Evolutionary conservation across 306 rosid species (phyloP).

Genomic region (Oxytropis ochrocephala): DNA sequence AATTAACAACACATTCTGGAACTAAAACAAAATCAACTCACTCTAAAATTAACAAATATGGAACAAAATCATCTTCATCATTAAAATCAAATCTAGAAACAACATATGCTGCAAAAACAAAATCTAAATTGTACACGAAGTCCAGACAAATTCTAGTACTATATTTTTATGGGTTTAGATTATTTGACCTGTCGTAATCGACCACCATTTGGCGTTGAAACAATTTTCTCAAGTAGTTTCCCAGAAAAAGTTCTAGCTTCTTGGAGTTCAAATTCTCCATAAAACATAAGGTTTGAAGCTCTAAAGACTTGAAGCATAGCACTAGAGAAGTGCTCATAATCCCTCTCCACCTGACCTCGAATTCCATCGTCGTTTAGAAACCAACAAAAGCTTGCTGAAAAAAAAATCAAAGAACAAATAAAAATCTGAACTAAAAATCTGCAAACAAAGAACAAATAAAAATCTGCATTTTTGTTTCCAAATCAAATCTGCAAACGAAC

Average conservation of each 20-base stretch:
- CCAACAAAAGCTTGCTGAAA: conserved; percentile 30
- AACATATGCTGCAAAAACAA: too few relatives aligned
- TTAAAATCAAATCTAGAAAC: too few relatives aligned
- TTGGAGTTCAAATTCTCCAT: conserved; percentile 29
- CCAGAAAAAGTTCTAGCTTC: conserved; percentile 33
- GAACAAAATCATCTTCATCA: too few relatives aligned
- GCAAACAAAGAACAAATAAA: too few relatives aligned
- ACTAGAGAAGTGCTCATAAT: conserved; percentile 21
- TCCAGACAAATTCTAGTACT: not conserved
- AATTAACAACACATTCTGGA: too few relatives aligned
- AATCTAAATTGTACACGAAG: not conserved
- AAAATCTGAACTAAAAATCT: too few relatives aligned
- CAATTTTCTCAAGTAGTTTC: conserved; percentile 19
- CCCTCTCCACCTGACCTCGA: conserved; percentile 7
- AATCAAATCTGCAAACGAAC: too few relatives aligned
- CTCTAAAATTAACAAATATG: too few relatives aligned
- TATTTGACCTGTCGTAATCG: not conserved
- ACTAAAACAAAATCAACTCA: too few relatives aligned
- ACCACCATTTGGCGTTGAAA: not conserved
- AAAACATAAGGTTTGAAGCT: conserved; percentile 34
- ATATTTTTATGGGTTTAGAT: not conserved
- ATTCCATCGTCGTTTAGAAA: conserved; percentile 21
- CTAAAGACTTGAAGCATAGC: conserved; percentile 26
- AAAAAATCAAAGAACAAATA: too few relatives aligned
- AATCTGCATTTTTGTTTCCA: too few relatives aligned